Evolutionary conservation across 352 stramenopile genomes (phyloP).

Genomic region (Phytophthora aleatoria): DNA sequence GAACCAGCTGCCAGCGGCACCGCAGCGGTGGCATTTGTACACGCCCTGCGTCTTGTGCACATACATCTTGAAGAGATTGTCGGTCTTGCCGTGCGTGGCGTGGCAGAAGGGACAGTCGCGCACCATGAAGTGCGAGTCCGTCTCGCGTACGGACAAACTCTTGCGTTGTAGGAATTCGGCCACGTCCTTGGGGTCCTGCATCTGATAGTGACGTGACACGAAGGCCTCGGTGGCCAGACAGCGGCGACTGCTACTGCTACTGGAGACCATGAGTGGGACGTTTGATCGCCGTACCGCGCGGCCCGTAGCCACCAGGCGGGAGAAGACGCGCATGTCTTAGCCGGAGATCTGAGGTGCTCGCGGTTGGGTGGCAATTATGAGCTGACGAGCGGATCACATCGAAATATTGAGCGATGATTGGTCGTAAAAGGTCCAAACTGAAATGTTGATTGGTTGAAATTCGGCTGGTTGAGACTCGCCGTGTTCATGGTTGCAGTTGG

Average conservation of each 20-base stretch:
- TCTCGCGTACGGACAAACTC: slow-evolving; percentile 62
- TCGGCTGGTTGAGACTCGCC: slow-evolving; percentile 29
- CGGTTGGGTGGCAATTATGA: slow-evolving; percentile 8
- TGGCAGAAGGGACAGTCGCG: slow-evolving; percentile 91
- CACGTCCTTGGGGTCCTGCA: slow-evolving; percentile 70
- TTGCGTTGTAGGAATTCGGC: slow-evolving; percentile 78
- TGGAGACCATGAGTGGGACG: background rate
- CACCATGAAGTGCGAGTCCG: slow-evolving; percentile 80
- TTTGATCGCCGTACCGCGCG: slow-evolving; percentile 10
- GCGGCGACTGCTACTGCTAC: slow-evolving; percentile 2
- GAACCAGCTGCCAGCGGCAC: slow-evolving; percentile 86
- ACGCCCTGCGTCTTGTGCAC: slow-evolving; percentile 86
- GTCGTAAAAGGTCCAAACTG: background rate
- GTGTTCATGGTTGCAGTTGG: slow-evolving; percentile 6
- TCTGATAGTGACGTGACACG: slow-evolving; percentile 82
- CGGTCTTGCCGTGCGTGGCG: slow-evolving; percentile 69
- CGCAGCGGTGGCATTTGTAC: slow-evolving; percentile 92
- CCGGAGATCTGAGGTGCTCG: slow-evolving; percentile 10
- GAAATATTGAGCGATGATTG: slow-evolving; percentile 4
- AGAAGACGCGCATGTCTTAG: slow-evolving; percentile 27
- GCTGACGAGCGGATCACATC: background rate
- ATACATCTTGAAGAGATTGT: slow-evolving; percentile 94
- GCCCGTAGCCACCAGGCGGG: slow-evolving; percentile 17
- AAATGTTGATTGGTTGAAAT: slow-evolving; percentile 29
- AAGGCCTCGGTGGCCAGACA: slow-evolving; percentile 54